Evolutionary conservation across 2,329 filamentous ascomycete genomes (phyloP), one percentile per base, ranked within the genome.

Genomic region (Elsinoe necatrix): DNA sequence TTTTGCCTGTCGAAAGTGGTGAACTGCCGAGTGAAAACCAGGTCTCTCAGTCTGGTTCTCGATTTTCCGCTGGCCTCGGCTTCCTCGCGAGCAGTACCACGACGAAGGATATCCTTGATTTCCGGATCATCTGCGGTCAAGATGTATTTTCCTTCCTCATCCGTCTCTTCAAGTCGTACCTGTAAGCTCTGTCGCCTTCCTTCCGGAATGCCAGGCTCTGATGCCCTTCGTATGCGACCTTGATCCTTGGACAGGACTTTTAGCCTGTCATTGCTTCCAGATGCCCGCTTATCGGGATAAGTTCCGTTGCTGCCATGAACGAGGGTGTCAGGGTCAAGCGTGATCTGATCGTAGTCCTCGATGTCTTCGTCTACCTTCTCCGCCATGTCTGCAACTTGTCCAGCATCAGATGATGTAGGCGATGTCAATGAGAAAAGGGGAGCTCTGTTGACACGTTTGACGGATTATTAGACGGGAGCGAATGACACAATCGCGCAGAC

Each of bases 1-100:
- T 89, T 90, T 61, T 87, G 82, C 9, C 84, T 77, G 68, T 91
- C 87, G 67, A 91, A 90, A 0, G 84, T 78, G 4, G 85, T 87
- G 64, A 89, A 87, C 59, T 85, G 83, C 21, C 80, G 76, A 0
- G 85, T 89, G 66, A 90, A 91, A 54, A 87, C 80, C 43, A 88
- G 72, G 63, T 86, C 76, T 56, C 76, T 68, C 43, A 79, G 71
- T 12, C 69, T 69, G 29, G 64, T 67, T 20, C 73, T 70, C 11
- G 62, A 60, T 47, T 68, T 70, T 58, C 69, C 72, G 5, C 66
- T 64, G 37, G 61, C 59, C 11, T 67, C 68, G 12, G 62, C 63
- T 35, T 70, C 69, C 55, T 77, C 72, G 50, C 72, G 66, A 58
- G 75, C 72, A 18, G 77, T 65, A 25, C 71, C 71, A 42, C 69